Conservation (phyloP, 257 asterid species). For the Nicotiana knightiana region DNA sequence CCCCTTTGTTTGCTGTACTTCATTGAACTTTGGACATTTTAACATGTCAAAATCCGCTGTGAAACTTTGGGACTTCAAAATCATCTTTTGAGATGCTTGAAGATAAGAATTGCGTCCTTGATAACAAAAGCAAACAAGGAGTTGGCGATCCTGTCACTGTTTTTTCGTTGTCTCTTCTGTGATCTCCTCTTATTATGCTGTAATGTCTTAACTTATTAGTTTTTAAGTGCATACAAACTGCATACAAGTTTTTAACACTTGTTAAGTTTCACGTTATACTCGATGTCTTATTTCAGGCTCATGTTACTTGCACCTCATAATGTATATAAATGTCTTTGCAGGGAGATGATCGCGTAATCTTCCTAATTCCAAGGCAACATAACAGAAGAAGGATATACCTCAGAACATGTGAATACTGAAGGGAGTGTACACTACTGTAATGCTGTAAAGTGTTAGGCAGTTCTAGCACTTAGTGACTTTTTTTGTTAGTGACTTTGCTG, state of each 20-base stretch:
- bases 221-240: background rate
- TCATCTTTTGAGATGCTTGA: background rate
- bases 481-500: conserved; percentile 1
- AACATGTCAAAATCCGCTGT: background rate
- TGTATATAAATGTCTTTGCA: conserved; percentile 7
- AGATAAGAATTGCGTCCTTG: background rate
- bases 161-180: background rate
- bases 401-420: conserved; percentile 12
- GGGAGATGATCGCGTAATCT: background rate
- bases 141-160: background rate
- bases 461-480: background rate
- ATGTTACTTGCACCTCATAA: background rate
- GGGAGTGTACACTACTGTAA: conserved; percentile 13
- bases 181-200: background rate
- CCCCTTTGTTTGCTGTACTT: background rate
- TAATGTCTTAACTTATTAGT: background rate
- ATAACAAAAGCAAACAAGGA: background rate
- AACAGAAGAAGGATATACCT: background rate
- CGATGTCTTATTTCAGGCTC: background rate
- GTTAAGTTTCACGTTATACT: background rate
- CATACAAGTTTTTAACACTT: background rate
- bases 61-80: background rate
- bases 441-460: background rate
- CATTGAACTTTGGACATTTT: background rate
- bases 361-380: background rate